phyloP scores from a whole-genome alignment of 257 asterid genomes.

The Fraxinus anomala region DNA sequence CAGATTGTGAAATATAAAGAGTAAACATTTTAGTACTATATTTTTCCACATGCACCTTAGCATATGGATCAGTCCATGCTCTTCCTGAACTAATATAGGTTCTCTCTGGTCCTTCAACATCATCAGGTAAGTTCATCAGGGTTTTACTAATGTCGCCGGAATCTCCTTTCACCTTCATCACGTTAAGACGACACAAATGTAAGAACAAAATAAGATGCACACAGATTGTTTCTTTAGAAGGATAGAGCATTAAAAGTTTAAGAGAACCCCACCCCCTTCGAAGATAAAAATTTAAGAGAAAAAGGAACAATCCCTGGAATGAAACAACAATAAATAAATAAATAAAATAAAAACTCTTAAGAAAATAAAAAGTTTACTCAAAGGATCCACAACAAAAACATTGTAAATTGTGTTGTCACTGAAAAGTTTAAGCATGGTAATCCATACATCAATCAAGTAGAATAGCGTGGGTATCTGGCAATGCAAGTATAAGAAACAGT shows the following conservation, averaged over 20 bases:
- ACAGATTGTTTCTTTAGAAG: slow-evolving; percentile 14
- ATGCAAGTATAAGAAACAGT: neutral
- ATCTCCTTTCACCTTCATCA: slow-evolving; percentile 60
- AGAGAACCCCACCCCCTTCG: neutral
- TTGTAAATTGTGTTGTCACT: neutral
- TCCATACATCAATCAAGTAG: neutral
- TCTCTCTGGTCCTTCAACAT: slow-evolving; percentile 58
- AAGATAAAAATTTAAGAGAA: neutral
- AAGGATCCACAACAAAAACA: neutral
- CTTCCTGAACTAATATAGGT: slow-evolving; percentile 56
- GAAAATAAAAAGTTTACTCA: neutral
- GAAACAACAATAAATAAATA: no score
- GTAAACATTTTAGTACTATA: slow-evolving; percentile 13
- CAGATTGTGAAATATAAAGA: slow-evolving; percentile 13
- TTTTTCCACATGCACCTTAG: slow-evolving; percentile 43
- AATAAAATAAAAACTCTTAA: neutral
- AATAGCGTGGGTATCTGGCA: neutral
- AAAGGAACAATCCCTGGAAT: neutral
- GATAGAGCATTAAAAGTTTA: neutral
- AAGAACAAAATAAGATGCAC: slow-evolving; percentile 14
- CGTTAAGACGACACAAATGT: slow-evolving; percentile 24
- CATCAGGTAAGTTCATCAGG: slow-evolving; percentile 43
- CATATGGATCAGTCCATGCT: slow-evolving; percentile 55
- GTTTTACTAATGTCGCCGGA: slow-evolving; percentile 41
- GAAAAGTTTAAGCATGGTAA: neutral